Evolutionary conservation across 768 basidiomycete genomes (phyloP), one percentile per base, ranked within the genome.

Genomic region (Pisolithus orientalis): DNA sequence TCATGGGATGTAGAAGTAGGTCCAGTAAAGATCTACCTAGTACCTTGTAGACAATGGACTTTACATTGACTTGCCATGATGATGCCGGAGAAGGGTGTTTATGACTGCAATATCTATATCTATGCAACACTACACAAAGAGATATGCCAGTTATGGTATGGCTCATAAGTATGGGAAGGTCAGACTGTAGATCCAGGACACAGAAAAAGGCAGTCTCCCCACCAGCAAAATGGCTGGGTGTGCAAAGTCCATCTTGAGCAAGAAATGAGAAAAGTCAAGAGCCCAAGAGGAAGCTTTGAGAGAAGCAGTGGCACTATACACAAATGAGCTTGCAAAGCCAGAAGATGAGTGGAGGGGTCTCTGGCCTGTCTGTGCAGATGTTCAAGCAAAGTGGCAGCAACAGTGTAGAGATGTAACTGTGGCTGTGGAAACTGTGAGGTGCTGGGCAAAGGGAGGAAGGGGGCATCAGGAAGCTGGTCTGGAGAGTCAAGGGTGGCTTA

Each of bases 401-500:
- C 39, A 5, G 25, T 2, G 27, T 62, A 39, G n/a, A n/a, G 39
- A 40, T 17, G n/a, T 40, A 11, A 46, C 28, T 1, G 39, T 65
- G 44, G 5, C 21, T 65, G 62, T 65, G 57, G 72, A 3, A 61
- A 59, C 3, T 16, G 24, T 0, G 56, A 52, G 5, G 68, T 21
- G 21, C 39, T 14, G 39, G 39, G 10, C n/a, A 11, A 76, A 57
- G 61, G 39, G 14, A 53, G 66, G 9, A 48, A 55, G 4, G 57
- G 17, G 39, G 13, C 10, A 40, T 11, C 39, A 40, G 16, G 16
- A 8, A 38, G 37, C 21, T 21, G 21, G 21, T 21, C 21, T 21
- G 39, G 39, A 40, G n/a, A 40, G n/a, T 17, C 39, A 40, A 14
- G 39, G 39, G n/a, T 40, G 48, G 58, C 10, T 62, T n/a, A 52